Percentiles rank a stretch among this genome's conserved stretches.
Evolutionary conservation across 2,329 filamentous ascomycete genomes (phyloP).

Genomic region (Clonostachys chloroleuca): DNA sequence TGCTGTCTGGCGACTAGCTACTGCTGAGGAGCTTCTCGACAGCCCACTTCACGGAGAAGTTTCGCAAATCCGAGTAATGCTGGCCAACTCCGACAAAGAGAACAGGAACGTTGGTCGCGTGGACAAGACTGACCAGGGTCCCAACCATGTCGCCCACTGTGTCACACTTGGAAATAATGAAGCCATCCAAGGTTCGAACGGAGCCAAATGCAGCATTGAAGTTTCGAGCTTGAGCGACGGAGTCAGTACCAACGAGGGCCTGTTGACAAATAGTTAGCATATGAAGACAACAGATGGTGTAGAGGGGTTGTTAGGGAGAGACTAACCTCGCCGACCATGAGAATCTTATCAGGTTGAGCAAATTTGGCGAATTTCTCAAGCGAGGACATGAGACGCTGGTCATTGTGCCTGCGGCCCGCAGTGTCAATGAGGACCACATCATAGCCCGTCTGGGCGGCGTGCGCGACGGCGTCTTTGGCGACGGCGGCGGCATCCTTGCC

Average conservation of each 20-base stretch:
- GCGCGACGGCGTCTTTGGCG: slow-evolving; percentile 86
- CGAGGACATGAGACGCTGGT: slow-evolving; percentile 91
- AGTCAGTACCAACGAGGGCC: slow-evolving; percentile 92
- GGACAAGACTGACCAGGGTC: slow-evolving; percentile 93
- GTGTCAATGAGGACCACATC: slow-evolving; percentile 98
- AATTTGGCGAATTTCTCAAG: slow-evolving; percentile 97
- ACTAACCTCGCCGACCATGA: slow-evolving; percentile 74
- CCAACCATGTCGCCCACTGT: slow-evolving; percentile 99
- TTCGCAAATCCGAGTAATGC: slow-evolving; percentile 64
- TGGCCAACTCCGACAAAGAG: slow-evolving; percentile 79
- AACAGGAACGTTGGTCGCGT: slow-evolving; percentile 94
- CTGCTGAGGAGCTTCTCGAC: slow-evolving; percentile 60
- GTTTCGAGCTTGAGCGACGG: slow-evolving; percentile 90
- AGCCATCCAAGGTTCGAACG: slow-evolving; percentile 80
- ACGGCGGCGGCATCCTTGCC: slow-evolving; percentile 96
- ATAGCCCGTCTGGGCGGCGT: slow-evolving; percentile 69
- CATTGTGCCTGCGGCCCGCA: slow-evolving; percentile 90
- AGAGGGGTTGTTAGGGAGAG: not conserved
- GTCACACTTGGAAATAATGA: slow-evolving; percentile 98
- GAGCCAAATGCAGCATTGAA: slow-evolving; percentile 91
- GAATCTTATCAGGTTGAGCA: slow-evolving; percentile 93
- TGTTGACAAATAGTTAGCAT: slow-evolving; percentile 12
- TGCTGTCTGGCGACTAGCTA: slow-evolving; percentile 20
- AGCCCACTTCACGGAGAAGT: slow-evolving; percentile 66
- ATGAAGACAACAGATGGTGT: not conserved